Evolutionary conservation across 2,329 filamentous ascomycete species (phyloP).

Genomic region (Penicillium hesseltinei): DNA sequence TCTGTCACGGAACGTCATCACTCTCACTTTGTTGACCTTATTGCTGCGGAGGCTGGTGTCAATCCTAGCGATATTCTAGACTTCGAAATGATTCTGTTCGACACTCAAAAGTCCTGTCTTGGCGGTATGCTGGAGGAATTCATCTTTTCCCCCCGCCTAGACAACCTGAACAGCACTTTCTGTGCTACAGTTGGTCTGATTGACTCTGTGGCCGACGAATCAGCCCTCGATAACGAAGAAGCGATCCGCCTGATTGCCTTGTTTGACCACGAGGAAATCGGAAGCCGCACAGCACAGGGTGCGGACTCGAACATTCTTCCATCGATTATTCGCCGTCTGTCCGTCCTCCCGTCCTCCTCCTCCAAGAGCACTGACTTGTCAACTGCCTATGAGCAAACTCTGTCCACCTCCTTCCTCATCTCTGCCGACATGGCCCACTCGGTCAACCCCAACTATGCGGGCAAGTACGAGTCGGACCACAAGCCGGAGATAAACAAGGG

Average conservation of each 20-base stretch:
- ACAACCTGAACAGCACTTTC: conserved; percentile 96
- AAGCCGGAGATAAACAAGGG: conserved; percentile 95
- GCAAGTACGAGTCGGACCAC: conserved; percentile 88
- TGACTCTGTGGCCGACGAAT: conserved; percentile 64
- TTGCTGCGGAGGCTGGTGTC: conserved; percentile 75
- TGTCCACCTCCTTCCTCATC: conserved; percentile 86
- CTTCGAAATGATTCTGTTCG: conserved; percentile 96
- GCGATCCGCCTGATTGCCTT: conserved; percentile 88
- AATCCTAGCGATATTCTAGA: conserved; percentile 73
- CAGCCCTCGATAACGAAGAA: conserved; percentile 69
- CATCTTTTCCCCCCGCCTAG: conserved; percentile 90
- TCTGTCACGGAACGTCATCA: conserved; percentile 81
- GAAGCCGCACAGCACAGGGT: conserved; percentile 86
- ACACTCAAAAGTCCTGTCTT: conserved; percentile 85
- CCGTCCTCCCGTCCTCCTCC: conserved; percentile 66
- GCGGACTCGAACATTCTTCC: conserved; percentile 91
- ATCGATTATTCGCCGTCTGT: conserved; percentile 79
- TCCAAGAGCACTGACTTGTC: conserved; percentile 60
- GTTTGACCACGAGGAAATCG: conserved; percentile 98
- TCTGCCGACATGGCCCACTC: conserved; percentile 98
- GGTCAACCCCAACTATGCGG: conserved; percentile 90
- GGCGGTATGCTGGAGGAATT: conserved; percentile 91
- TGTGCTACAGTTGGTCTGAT: conserved; percentile 85
- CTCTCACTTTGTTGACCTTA: conserved; percentile 77
- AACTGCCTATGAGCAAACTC: conserved; percentile 90